Percentiles rank a stretch among this genome's conserved stretches.
phyloP scores from a whole-genome alignment of 2,329 filamentous ascomycete genomes.

The Daldinia eschscholtzii region DNA sequence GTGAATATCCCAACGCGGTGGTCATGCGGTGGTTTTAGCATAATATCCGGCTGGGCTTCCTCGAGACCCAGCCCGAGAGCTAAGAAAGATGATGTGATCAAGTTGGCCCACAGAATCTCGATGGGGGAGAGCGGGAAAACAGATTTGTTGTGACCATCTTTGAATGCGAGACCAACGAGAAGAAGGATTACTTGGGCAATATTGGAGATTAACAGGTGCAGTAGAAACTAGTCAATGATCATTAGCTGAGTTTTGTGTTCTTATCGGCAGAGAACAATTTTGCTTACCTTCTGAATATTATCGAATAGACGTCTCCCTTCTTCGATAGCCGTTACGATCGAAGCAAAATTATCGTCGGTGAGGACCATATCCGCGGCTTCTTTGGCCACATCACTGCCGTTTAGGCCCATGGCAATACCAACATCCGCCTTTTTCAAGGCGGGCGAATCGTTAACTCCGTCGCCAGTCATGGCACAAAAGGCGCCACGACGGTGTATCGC shows the following conservation, averaged over 20 bases:
- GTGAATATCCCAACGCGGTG: conserved; percentile 73
- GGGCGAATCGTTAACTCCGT: conserved; percentile 81
- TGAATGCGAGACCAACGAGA: conserved; percentile 77
- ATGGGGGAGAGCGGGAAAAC: conserved; percentile 79
- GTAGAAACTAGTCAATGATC: conserved; percentile 60
- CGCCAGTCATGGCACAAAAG: conserved; percentile 81
- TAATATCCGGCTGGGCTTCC: conserved; percentile 75
- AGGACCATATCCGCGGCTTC: conserved; percentile 90
- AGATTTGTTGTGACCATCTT: conserved; percentile 68
- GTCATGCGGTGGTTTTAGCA: conserved; percentile 73
- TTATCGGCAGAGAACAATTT: not conserved
- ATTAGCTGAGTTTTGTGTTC: conserved; percentile 40
- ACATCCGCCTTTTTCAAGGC: conserved; percentile 80
- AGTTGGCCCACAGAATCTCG: conserved; percentile 82
- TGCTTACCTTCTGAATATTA: conserved; percentile 77
- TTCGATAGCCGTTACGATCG: conserved; percentile 78
- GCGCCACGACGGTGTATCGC: conserved; percentile 76
- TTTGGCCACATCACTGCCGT: conserved; percentile 80
- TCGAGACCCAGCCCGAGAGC: conserved; percentile 81
- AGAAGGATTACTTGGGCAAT: conserved; percentile 77
- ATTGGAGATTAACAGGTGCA: conserved; percentile 77
- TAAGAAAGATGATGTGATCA: conserved; percentile 78
- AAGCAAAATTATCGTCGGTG: conserved; percentile 90
- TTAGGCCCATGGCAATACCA: conserved; percentile 79
- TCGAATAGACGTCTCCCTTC: conserved; percentile 78